Conservation (phyloP, 768 basidiomycete genomes). For the Crassisporium funariophilum region DNA sequence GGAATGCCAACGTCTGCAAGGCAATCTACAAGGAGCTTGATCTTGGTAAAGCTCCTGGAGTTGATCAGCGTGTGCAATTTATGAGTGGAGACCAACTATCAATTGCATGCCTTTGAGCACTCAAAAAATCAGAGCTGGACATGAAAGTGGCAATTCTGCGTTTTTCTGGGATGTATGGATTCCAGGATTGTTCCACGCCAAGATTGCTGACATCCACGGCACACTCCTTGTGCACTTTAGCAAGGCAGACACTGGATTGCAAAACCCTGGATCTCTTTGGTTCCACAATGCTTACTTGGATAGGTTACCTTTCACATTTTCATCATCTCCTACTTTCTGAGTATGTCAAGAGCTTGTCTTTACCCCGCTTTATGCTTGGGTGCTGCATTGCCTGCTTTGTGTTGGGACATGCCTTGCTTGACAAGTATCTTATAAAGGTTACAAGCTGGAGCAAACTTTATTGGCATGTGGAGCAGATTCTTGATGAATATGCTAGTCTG, state of each 20-base stretch:
- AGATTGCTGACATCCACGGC: slow-evolving; percentile 34
- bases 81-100: slow-evolving; percentile 39
- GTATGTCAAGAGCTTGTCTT: slow-evolving; percentile 37
- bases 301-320: slow-evolving; percentile 35
- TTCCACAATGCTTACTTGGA: slow-evolving; percentile 38
- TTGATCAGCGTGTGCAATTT: slow-evolving; percentile 11
- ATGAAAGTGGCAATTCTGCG: slow-evolving; percentile 25
- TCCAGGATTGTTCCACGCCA: slow-evolving; percentile 40
- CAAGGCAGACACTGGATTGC: slow-evolving; percentile 21
- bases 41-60: slow-evolving; percentile 13
- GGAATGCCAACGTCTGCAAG: slow-evolving; percentile 35
- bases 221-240: slow-evolving; percentile 35
- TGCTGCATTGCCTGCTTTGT: slow-evolving; percentile 37
- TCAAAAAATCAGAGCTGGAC: slow-evolving; percentile 33
- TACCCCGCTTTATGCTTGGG: slow-evolving; percentile 33
- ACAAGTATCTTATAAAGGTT: slow-evolving; percentile 16
- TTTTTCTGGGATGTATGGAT: slow-evolving; percentile 27
- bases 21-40: slow-evolving; percentile 29
- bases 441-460: slow-evolving; percentile 21
- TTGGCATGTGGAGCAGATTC: slow-evolving; percentile 19
- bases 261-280: slow-evolving; percentile 33
- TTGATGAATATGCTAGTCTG: slow-evolving; percentile 19
- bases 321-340: slow-evolving; percentile 36
- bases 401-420: slow-evolving; percentile 13
- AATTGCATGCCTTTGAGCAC: slow-evolving; percentile 31